phyloP scores from a whole-genome alignment of 148 eudicot genomes.

The Chenopodium berlandieri region DNA sequence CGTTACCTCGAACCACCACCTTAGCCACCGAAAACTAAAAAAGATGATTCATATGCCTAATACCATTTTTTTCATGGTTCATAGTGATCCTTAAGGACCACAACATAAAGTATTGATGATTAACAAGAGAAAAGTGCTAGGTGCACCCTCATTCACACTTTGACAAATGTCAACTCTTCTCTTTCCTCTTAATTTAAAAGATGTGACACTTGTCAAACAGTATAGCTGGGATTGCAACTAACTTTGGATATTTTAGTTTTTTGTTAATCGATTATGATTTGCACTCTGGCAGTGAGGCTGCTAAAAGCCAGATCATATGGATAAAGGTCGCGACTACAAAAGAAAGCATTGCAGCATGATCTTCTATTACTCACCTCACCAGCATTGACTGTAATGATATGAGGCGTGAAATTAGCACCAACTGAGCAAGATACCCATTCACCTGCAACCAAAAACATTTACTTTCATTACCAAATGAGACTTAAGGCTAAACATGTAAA shows the following conservation, averaged over 20 bases:
- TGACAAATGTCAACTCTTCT: not conserved
- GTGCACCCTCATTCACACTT: not conserved
- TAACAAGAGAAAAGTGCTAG: not conserved
- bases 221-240: not conserved
- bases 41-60: not conserved
- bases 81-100: not conserved
- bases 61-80: not conserved
- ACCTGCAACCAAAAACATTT: constrained; percentile 41
- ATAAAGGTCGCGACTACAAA: not conserved
- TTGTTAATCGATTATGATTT: too few species aligned
- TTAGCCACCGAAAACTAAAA: not conserved
- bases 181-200: not conserved
- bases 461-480: not conserved
- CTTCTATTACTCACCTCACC: constrained; percentile 71
- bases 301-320: not conserved
- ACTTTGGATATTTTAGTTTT: too few species aligned
- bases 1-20: not conserved
- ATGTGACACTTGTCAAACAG: not conserved
- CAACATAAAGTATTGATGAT: not conserved
- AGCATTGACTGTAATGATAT: constrained; percentile 78
- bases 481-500: not conserved
- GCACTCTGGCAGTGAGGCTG: not conserved
- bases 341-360: not conserved
- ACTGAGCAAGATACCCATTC: constrained; percentile 77
- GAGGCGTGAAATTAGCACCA: constrained; percentile 94